These are phyloP conservation scores for Theobroma cacao DNA, from an alignment of 345 rosid species.

Conservation along the genomic window DNA sequence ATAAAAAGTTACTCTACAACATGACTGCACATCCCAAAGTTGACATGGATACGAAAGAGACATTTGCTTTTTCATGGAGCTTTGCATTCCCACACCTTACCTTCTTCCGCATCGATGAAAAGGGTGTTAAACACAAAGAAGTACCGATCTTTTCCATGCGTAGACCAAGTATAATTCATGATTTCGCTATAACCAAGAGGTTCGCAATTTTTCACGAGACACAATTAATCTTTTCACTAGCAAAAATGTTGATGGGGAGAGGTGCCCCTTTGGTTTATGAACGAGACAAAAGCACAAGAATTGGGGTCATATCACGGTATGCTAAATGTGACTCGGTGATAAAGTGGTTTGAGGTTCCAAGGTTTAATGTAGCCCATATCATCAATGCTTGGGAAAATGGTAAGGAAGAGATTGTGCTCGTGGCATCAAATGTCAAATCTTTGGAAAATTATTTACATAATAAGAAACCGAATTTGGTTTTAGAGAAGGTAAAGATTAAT, in stretches of 20 bases:
- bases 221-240: neutral
- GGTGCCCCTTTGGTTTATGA: constrained; percentile 17
- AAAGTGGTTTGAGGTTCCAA: constrained; percentile 19
- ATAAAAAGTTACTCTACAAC: constrained; percentile 7
- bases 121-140: constrained; percentile 16
- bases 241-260: neutral
- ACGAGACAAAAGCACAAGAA: constrained; percentile 8
- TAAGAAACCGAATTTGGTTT: neutral
- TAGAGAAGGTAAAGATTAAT: constrained; percentile 25
- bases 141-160: constrained; percentile 15
- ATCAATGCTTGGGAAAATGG: constrained; percentile 26
- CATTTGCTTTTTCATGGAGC: constrained; percentile 22
- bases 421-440: constrained; percentile 13
- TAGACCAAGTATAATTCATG: constrained; percentile 15
- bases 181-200: constrained; percentile 23
- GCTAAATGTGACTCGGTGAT: constrained; percentile 12
- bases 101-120: constrained; percentile 12
- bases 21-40: constrained; percentile 30
- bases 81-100: neutral
- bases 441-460: neutral
- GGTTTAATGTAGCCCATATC: constrained; percentile 16
- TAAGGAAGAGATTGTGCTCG: constrained; percentile 13
- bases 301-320: constrained; percentile 20
- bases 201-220: constrained; percentile 20
- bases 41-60: constrained; percentile 16